A percentile compares a stretch with the other conserved stretches of the same genome.
Evolutionary conservation across 169 alveolate species (phyloP).

Genomic region (Babesia sp.): DNA sequence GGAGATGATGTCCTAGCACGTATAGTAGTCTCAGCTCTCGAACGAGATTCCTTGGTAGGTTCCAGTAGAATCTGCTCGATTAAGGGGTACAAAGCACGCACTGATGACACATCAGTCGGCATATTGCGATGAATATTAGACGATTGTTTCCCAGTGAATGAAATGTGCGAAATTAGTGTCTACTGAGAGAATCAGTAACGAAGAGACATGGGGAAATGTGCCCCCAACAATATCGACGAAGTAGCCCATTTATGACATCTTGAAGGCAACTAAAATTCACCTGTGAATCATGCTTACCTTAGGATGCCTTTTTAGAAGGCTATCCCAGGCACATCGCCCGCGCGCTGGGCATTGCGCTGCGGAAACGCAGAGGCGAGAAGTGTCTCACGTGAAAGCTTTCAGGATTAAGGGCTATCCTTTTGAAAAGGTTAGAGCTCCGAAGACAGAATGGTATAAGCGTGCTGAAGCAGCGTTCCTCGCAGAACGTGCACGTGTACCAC

Average conservation of each 20-base stretch:
- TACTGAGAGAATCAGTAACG: background rate
- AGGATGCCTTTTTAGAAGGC: background rate
- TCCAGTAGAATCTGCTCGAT: constrained; percentile 42
- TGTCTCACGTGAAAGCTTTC: constrained; percentile 79
- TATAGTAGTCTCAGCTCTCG: background rate
- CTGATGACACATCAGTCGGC: background rate
- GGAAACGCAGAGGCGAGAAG: constrained; percentile 19
- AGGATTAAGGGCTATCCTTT: constrained; percentile 82
- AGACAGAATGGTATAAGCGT: constrained; percentile 84
- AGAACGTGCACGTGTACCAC: constrained; percentile 80
- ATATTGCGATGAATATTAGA: background rate
- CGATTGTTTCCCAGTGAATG: background rate
- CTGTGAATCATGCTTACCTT: background rate
- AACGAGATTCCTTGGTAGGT: constrained; percentile 39
- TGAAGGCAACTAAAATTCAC: background rate
- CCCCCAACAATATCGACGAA: background rate
- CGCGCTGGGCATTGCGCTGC: constrained; percentile 6
- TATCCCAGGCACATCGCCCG: background rate
- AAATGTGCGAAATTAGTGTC: background rate
- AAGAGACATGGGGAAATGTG: background rate
- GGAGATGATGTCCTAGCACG: background rate
- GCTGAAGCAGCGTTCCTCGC: constrained; percentile 84
- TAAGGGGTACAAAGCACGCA: background rate
- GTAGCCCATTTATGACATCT: background rate
- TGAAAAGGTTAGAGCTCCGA: constrained; percentile 81